Evolutionary conservation across 139 green algal species (phyloP).

Genomic region (Chlamydomonas urium): DNA sequence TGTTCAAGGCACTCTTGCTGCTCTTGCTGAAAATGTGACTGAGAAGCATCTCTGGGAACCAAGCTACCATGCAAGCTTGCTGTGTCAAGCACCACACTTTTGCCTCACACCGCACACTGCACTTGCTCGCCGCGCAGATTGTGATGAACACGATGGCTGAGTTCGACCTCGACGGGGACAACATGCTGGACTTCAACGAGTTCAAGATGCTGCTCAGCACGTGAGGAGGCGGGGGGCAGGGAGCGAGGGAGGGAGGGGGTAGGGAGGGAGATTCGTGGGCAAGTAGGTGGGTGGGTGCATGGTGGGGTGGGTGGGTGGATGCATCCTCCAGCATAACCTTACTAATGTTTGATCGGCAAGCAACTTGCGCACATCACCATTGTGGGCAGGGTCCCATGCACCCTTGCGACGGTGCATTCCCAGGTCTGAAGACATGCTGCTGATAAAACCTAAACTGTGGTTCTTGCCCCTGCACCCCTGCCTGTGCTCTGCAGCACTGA

Average conservation of each 20-base stretch:
- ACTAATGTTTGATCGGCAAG: no score
- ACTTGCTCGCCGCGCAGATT: constrained; percentile 21
- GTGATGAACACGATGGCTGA: constrained; percentile 37
- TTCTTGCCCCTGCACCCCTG: not conserved
- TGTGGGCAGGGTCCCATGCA: no score
- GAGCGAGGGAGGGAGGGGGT: not conserved
- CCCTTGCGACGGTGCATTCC: not conserved
- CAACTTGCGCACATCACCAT: no score
- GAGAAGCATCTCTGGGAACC: no score
- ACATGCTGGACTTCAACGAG: constrained; percentile 22
- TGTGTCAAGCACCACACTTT: no score
- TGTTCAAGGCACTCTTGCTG: no score
- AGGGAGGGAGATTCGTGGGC: not conserved
- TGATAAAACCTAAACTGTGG: not conserved
- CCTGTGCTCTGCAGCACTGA: not conserved
- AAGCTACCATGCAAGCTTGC: no score
- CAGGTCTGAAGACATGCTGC: not conserved
- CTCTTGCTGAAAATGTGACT: no score
- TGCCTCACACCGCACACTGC: no score
- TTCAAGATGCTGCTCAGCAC: constrained; percentile 24
- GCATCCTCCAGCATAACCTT: no score
- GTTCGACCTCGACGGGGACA: constrained; percentile 35
- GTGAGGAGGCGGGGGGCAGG: not conserved
- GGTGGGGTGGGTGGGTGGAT: not conserved
- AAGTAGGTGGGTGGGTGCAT: not conserved